These are phyloP conservation scores for Elsinoe necatrix DNA, from an alignment of 2,329 filamentous ascomycete species.

Conservation along the genomic window DNA sequence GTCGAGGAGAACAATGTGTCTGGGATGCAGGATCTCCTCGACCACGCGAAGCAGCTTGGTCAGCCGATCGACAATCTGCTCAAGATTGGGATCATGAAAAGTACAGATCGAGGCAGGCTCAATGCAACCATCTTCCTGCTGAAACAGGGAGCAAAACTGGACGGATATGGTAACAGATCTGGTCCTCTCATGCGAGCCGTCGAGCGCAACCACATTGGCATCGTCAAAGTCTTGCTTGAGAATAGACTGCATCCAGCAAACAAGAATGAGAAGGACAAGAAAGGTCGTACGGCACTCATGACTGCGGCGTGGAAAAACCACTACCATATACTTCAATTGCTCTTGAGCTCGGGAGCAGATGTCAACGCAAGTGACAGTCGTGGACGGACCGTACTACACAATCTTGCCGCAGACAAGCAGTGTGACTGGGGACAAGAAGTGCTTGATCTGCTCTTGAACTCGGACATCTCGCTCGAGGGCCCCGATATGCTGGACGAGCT, in stretches of 20 bases:
- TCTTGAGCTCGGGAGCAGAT: conserved; percentile 27
- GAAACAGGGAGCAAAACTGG: conserved; percentile 31
- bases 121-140: conserved; percentile 29
- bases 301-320: conserved; percentile 38
- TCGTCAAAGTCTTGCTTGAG: conserved; percentile 34
- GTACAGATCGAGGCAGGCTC: conserved; percentile 31
- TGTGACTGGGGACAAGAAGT: conserved; percentile 19
- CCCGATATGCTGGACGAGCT: conserved; percentile 21
- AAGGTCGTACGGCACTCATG: conserved; percentile 37
- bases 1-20: conserved; percentile 32
- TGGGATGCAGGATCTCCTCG: conserved; percentile 28
- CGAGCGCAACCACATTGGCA: conserved; percentile 35
- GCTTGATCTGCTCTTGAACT: conserved; percentile 21
- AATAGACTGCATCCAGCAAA: conserved; percentile 15
- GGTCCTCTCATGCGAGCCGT: conserved; percentile 34
- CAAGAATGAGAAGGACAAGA: conserved; percentile 34
- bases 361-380: conserved; percentile 21
- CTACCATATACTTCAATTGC: conserved; percentile 31
- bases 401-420: conserved; percentile 35
- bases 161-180: conserved; percentile 24
- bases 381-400: conserved; percentile 30
- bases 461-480: conserved; percentile 19
- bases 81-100: conserved; percentile 34
- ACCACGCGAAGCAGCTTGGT: conserved; percentile 28
- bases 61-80: conserved; percentile 34